Evolutionary conservation across 495 filamentous ascomycete genomes (phyloP), one percentile per base, ranked within the genome.

Genomic region (Aspergillus mulundensis): DNA sequence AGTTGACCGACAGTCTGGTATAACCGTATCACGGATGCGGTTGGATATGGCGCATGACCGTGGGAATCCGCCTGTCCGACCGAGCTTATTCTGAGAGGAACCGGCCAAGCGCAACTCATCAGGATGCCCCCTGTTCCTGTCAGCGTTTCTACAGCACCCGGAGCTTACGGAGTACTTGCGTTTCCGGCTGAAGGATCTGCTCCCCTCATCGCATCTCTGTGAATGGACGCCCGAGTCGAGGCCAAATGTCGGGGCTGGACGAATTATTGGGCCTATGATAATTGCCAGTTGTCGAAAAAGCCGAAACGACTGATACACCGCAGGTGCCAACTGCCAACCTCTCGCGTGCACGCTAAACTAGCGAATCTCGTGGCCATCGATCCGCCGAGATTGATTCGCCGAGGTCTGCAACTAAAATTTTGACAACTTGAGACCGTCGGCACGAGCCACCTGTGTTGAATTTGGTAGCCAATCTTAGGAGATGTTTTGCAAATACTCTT

Each of bases 391-490:
- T 40, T 40, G 38, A 40, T 40, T 40, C 38, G 38, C 38, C n/a
- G 15, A 16, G 10, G 10, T n/a, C 38, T 40, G 38, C 38, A 40
- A 3, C 38, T 12, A n/a, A 38, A 38, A 40, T 40, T 18, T 40
- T 40, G 38, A 40, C 38, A 40, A 40, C 15, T 38, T 12, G n/a
- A 40, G 38, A 40, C 38, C 14, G 15, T 12, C n/a, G 38, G 14
- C 38, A 16, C 38, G 38, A 12, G 32, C 32, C 32, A 36, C 38
- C 12, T 16, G 14, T 40, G 18, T 21, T 1, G 18, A 30, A 7
- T 40, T 38, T 52, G 48, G 34, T 40, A 50, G 16, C 48, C 48
- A 50, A 40, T 50, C 48, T 50, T 2, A 25, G 11, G 28, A 15
- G 12, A 16, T 16, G 25, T 24, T 3, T 25, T 46, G 23, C 19